Evolutionary conservation across 2,329 filamentous ascomycete species (phyloP), one percentile per base, ranked within the genome.

Genomic region (Dactylellina drechsleri): DNA sequence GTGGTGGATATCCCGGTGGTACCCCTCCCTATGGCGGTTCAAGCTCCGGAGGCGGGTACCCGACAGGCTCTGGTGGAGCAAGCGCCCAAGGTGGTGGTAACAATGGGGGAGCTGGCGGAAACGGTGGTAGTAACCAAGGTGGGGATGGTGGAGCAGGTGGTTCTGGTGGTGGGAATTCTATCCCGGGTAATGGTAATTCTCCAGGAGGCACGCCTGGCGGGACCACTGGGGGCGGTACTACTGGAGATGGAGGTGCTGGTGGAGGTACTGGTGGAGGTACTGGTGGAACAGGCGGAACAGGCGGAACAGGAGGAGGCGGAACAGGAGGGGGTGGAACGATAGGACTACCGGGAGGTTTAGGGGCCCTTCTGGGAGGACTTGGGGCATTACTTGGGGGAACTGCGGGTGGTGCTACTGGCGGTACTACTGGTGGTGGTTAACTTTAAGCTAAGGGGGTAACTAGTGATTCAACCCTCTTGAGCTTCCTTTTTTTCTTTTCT

Each of bases 191-290:
- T 36, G 18, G 16, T 43, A 8, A n/a, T 20, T n/a, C 31, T 13
- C 28, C 15, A 2, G 41, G 52, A n/a, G 52, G 15, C 2, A 18
- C 18, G 3, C 28, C 36, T 10, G 52, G 6, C 7, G 26, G 41
- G 8, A 28, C 26, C 26, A 28, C n/a, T n/a, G n/a, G n/a, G n/a
- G n/a, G n/a, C n/a, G n/a, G n/a, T n/a, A n/a, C n/a, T n/a, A n/a
- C n/a, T n/a, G n/a, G n/a, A n/a, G n/a, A 28, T 28, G 49, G 45
- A 8, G 56, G 54, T n/a, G 13, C 20, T 52, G 52, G 2, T 18
- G 56, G 54, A 3, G 65, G 65, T n/a, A 53, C 54, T 8, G 47
- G 53, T 23, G 53, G 23, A n/a, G 31, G 16, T 20, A 41, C 26
- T 8, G 41, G 28, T 8, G 26, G n/a, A 12, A 40, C 53, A 28